Base-by-base conservation (phyloP, 106 monocot genomes). In the Acorus gramineus region DNA sequence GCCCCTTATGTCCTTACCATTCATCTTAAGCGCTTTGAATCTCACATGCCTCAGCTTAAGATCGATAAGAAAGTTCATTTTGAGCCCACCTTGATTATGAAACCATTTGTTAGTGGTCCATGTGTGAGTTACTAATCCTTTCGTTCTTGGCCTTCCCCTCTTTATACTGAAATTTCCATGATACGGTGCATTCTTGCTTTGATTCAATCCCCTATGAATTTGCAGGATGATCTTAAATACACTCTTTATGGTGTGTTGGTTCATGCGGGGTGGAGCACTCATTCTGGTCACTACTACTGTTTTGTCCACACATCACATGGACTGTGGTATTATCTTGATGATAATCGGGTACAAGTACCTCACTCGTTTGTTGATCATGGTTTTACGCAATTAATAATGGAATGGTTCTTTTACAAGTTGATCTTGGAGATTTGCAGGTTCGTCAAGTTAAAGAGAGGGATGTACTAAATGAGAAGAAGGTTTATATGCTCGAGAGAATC, bases 21-120 rank as follows among this genome's bases (percentile, higher is more conserved):
- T 76, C 98, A 99, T 84, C 81, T 99, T 2, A 99, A 99, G 61
- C 83, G 98, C 14, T 99, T 99, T 84, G 75, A 77, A 69, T 74
- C 79, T 56, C 52, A 67, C 68, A 63, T 76, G 28, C 75, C 73
- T 81, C 81, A 85, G 42, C 79, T 86, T 52, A 99, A 99, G 74
- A 99, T 99, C 58, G 85, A 84, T 64, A 92, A 79, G 65, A 92
- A 66, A 57, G 81, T 99, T 14, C 56, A 76, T 8, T 99, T 89
- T 71, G 79, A 70, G 42, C 77, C 88, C 44, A 66, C 73, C 53
- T 66, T 99, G 71, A 72, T 92, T 65, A 65, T 99, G 60, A 92
- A 89, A 53, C 92, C 92, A 7, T 99, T 84, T 84, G 73, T 99
- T 56, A 92, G 92, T 75, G 85, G 84, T 51, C 69, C 65, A 46